Evolutionary conservation across 257 asterid genomes (phyloP), one percentile per base, ranked within the genome.

Genomic region (Cynanchum wilfordii): DNA sequence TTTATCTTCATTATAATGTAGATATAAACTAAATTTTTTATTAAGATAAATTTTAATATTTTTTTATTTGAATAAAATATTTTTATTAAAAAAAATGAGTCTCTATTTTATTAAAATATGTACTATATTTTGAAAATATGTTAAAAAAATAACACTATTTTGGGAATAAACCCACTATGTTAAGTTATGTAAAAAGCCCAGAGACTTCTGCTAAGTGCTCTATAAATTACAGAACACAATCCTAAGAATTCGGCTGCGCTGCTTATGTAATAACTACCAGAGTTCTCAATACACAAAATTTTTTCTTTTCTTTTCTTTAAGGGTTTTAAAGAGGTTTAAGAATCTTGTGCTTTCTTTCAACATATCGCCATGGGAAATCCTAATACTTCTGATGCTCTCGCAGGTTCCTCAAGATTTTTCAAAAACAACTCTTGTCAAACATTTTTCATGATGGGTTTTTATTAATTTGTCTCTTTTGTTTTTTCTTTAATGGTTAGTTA

Each of bases 311-410:
- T 50, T 15, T 50, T 13, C 55, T 50, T 50, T 50, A 15, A 50
- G 55, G 55, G 55, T 50, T 49, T 50, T 47, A 47, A 47, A 13
- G 16, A 50, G 69, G 50, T 64, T 64, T 36, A 0, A 20, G 50
- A 19, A 38, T 36, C 29, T 8, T 38, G 27, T 20, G 38, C 50
- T 36, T 25, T 36, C 29, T 63, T 20, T 36, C 29, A 0, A 20
- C 3, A 9, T 33, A 33, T 4, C 29, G 68, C 29, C 69, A 64
- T 64, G 69, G 69, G 27, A 64, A 64, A 87, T 75, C 79, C 87
- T 51, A 90, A 90, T 83, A 96, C 96, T 77, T 77, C 97, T 55
- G 88, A 81, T 72, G 98, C 97, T 77, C 96, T 90, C n/a, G 97
- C 96, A 83, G 97, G 98, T 90, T 51, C 20, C 7, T 16, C 66